Evolutionary conservation across 106 monocot species (phyloP).

Genomic region (Apostasia ramifera): DNA sequence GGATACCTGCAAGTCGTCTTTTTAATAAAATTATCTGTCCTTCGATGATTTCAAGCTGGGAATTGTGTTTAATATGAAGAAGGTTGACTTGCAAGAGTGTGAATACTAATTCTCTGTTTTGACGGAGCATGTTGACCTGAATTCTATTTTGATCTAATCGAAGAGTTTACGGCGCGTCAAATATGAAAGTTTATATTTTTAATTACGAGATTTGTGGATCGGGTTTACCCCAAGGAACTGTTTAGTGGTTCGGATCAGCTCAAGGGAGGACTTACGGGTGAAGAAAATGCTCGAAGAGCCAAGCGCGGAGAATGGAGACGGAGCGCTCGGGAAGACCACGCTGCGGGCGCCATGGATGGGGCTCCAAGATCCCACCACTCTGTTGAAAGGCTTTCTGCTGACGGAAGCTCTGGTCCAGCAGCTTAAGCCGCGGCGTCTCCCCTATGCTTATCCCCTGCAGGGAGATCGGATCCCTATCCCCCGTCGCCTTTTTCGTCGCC

Average conservation of each 20-base stretch:
- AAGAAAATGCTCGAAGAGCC: conserved; percentile 91
- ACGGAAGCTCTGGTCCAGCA: conserved; percentile 74
- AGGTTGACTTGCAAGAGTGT: too few relatives aligned
- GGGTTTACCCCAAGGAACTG: neutral
- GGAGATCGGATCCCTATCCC: conserved; percentile 49
- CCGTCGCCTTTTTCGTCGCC: conserved; percentile 53
- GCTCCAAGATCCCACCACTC: conserved; percentile 32
- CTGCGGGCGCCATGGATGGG: conserved; percentile 71
- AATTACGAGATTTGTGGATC: neutral
- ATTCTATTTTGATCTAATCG: too few relatives aligned
- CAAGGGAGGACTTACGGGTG: conserved; percentile 46
- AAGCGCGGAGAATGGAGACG: conserved; percentile 62
- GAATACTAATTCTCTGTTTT: too few relatives aligned
- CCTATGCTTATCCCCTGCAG: conserved; percentile 47
- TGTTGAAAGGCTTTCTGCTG: conserved; percentile 69
- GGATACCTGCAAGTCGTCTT: conserved; percentile 49
- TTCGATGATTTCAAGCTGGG: too few relatives aligned
- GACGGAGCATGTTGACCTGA: too few relatives aligned
- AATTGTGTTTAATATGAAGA: too few relatives aligned
- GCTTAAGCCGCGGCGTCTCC: conserved; percentile 74
- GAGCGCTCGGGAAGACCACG: conserved; percentile 69
- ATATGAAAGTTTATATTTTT: neutral
- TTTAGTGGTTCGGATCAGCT: neutral
- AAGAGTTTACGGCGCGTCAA: neutral
- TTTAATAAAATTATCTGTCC: neutral